Evolutionary conservation across 2,329 filamentous ascomycete species (phyloP), one percentile per base, ranked within the genome.

Genomic region (Neocatenulostroma microsporum): DNA sequence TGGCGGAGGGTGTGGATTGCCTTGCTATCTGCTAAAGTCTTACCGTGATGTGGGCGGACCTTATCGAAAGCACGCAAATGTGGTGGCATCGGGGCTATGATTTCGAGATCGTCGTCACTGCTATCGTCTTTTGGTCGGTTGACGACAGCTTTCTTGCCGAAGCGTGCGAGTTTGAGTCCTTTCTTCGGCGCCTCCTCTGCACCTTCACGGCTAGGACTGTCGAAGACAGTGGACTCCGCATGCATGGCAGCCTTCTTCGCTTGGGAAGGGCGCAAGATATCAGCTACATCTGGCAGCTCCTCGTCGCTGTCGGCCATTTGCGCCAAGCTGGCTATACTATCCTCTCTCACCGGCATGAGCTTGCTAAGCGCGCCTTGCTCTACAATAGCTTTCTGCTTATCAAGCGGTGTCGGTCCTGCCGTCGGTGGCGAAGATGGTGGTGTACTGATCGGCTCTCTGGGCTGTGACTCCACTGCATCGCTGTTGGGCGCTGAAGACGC

Each of bases 61-160:
- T 66, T 61, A n/a, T 60, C 52, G 36, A 62, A 61, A 4, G 50
- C 44, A 15, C 44, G 44, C 10, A 57, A 36, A 44, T 51, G 44
- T 35, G 34, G 37, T 36, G 50, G 46, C 38, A 55, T 15, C 59
- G 63, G 39, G 9, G 53, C 66, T n/a, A 73, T 50, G 12, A 91
- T 76, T 47, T 86, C 76, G 8, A 89, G 65, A 29, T 81, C 74
- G 38, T 73, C 73, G 29, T 73, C 73, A 29, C 51, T 47, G 41
- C 42, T 49, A 17, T 48, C 46, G 17, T 52, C 44, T n/a, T n/a
- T n/a, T 14, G 43, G 23, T n/a, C 39, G 36, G 12, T 23, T 21
- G 7, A 39, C 18, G 21, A 34, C 35, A 9, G 48, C 41, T 23
- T 50, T 51, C 46, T 55, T 56, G 11, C 50, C 51, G n/a, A 67